Base-by-base conservation (phyloP, 495 filamentous ascomycete species). In the Jackrogersella multiformis region DNA sequence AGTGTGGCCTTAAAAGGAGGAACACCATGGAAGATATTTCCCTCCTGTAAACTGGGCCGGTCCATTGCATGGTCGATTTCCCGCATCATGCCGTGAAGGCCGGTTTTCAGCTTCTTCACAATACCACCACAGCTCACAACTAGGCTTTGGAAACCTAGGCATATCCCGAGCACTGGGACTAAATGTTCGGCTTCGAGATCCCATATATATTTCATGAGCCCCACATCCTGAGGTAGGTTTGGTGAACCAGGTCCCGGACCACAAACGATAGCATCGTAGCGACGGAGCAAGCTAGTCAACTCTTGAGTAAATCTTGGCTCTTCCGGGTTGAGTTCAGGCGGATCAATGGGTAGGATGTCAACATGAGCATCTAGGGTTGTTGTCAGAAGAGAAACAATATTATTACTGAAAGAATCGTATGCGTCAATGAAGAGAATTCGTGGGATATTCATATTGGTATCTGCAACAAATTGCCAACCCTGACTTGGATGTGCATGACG, bases 391-490 rank as follows among this genome's bases (percentile, higher is more conserved):
- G 89, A 84, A 42, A 94, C 85, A 61, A 97, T 94, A 80, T 97
- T 97, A 78, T 96, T 91, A 41, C 94, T 89, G 80, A 97, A 97
- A 54, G 94, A 97, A 78, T 97, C 95, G 72, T 96, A 96, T 53
- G 93, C 92, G 74, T 99, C 95, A 41, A 99, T 78, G 75, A 95
- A 93, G 42, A 99, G 86, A 53, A 97, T 87, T 44, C 79, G 84
- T 38, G 73, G 76, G 30, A 57, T 68, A 45, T 51, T 69, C 72
- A 72, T 74, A 62, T 65, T 69, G 56, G 52, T 52, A n/a, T 35
- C 42, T 51, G 38, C 13, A 38, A 61, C 51, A 49, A 54, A 35
- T 10, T 57, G 39, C 41, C 45, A 64, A 55, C 49, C 44, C 42
- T 42, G 52, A 44, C 44, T 28, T 36, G 57, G 51, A 49, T 49